Evolutionary conservation across 2,329 filamentous ascomycete species (phyloP).

Genomic region (Curvularia sp.): DNA sequence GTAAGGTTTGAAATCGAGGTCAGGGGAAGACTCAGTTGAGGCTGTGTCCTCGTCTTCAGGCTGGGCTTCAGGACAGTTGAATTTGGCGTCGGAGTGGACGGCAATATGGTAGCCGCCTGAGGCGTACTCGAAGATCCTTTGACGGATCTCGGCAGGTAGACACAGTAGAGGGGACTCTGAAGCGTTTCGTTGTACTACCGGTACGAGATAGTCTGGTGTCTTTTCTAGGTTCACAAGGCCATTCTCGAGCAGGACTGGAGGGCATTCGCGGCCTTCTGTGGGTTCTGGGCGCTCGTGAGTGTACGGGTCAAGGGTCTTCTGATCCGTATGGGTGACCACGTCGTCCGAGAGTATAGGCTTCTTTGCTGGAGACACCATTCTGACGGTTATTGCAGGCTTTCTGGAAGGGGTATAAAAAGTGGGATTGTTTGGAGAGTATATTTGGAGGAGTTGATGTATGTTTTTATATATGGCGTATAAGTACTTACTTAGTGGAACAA

Average conservation of each 20-base stretch:
- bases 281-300: background rate
- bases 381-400: background rate
- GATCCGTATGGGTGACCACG: background rate
- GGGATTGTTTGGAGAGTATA: background rate
- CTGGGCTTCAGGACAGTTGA: background rate
- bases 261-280: background rate
- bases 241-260: background rate
- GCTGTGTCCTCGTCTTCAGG: too few relatives aligned
- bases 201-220: slow-evolving; percentile 5
- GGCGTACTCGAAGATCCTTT: slow-evolving; percentile 2
- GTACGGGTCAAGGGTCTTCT: background rate
- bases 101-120: background rate
- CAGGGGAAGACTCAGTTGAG: background rate
- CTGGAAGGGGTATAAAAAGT: background rate
- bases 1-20: background rate
- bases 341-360: background rate
- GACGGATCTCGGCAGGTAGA: slow-evolving; percentile 14
- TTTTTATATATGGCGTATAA: background rate
- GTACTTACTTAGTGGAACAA: background rate
- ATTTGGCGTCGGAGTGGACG: too few relatives aligned
- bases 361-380: background rate
- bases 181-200: background rate
- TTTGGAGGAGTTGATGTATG: background rate
- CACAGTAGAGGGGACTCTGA: slow-evolving; percentile 13
- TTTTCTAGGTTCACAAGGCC: slow-evolving; percentile 5